Conservation (phyloP, 148 eudicot genomes). For the Rhododendron simsii region DNA sequence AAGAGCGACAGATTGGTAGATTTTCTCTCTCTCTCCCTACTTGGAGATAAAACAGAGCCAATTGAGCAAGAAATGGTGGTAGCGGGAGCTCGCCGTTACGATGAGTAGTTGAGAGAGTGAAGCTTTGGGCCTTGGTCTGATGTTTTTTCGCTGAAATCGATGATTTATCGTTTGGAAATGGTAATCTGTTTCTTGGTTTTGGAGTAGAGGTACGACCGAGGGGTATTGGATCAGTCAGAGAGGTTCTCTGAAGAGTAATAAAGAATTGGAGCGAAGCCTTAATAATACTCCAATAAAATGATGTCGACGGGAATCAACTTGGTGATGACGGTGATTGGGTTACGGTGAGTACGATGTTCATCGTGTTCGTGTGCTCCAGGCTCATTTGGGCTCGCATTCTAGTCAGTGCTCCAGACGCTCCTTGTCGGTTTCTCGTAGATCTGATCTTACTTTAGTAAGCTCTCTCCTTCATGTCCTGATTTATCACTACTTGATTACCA, state of each 20-base stretch:
- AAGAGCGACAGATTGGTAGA: not conserved
- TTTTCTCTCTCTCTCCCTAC: not conserved
- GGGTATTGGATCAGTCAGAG: no score
- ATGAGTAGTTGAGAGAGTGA: not conserved
- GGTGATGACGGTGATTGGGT: constrained; percentile 96
- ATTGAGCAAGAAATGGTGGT: not conserved
- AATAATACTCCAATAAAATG: constrained; percentile 20
- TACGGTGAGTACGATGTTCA: constrained; percentile 74
- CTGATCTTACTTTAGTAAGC: constrained; percentile 63
- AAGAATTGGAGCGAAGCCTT: not conserved
- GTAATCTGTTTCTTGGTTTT: constrained; percentile 5
- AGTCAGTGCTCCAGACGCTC: constrained; percentile 55
- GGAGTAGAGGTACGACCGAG: not conserved
- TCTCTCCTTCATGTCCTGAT: constrained; percentile 1
- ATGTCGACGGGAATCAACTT: constrained; percentile 60
- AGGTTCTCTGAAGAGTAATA: not conserved
- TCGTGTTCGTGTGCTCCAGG: constrained; percentile 86
- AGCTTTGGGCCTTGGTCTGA: not conserved
- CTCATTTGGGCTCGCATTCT: constrained; percentile 91
- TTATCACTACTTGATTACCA: not conserved
- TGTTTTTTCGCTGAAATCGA: not conserved
- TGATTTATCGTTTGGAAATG: no score
- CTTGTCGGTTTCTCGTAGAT: constrained; percentile 46
- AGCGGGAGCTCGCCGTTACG: not conserved
- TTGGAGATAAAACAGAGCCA: not conserved